Evolutionary conservation across 192 early-diverging fungal genomes (phyloP), one percentile per base, ranked within the genome.

Genomic region (Entomortierella chlamydospora): DNA sequence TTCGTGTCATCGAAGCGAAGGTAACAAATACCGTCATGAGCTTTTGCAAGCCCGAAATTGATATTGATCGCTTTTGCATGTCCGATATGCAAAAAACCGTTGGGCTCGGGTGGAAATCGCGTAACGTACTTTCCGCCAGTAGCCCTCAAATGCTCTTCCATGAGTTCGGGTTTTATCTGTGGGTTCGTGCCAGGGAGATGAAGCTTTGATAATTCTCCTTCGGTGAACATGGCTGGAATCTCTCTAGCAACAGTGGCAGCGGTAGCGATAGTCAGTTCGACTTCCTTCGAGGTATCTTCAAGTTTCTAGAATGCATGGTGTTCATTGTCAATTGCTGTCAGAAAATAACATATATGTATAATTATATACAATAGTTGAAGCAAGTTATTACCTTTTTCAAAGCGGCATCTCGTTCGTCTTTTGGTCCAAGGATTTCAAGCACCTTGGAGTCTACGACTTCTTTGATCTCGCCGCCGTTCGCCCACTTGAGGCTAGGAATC

Each of bases 31-130:
- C 98, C 98, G 56, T 93, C 86, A 76, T 96, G 91, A 15, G 92
- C 92, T 68, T 91, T 90, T 25, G 98, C 98, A 62, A 96, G 98
- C 45, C 97, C 98, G 91, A 99, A 99, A 87, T 97, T 99, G 73
- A 99, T 92, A 82, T 99, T 99, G 87, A 99, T 97, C 43, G 97
- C 98, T 84, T 99, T 99, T 61, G 97, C 96, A 77, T 99, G 98
- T 56, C 98, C 97, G 83, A 99, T 99, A 82, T 99, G 97, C 56
- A 99, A 86, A 85, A 91, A 98, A 30, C 98, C 97, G 81, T 99
- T 99, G 59, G 98, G 98, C 87, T 99, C 98, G 57, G 98, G 98
- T 25, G 98, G 98, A 86, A 99, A 99, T 42, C 98, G 95, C 10
- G 98, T 99, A 17, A 98, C 72, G 12, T 99, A 98, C 70, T 90